These are phyloP conservation scores for Suaeda aralocaspica DNA, from an alignment of 148 eudicot species.

Conservation along the genomic window DNA sequence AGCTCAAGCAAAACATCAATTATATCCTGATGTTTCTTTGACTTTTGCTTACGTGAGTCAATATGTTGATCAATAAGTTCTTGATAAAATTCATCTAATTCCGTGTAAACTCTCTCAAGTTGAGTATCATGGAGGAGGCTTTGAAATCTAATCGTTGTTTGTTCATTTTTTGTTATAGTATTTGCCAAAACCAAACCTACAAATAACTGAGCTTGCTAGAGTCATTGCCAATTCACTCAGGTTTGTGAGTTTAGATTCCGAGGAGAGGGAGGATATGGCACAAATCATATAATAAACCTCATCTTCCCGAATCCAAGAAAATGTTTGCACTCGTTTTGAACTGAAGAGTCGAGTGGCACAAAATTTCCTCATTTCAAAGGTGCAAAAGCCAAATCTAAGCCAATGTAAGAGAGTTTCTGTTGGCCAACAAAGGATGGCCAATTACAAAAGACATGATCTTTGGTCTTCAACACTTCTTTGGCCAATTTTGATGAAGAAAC, in stretches of 20 bases:
- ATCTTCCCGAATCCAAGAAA: slow-evolving; percentile 18
- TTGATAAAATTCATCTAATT: slow-evolving; percentile 9
- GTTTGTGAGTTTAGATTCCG: background rate
- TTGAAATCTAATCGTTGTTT: background rate
- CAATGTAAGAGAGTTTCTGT: slow-evolving; percentile 22
- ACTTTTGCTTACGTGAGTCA: background rate
- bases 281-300: slow-evolving; percentile 21
- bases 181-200: slow-evolving; percentile 15
- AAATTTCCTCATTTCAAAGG: slow-evolving; percentile 27
- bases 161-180: background rate
- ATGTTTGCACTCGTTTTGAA: slow-evolving; percentile 23
- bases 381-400: slow-evolving; percentile 14
- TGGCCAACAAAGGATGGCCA: slow-evolving; percentile 8
- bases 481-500: slow-evolving; percentile 20
- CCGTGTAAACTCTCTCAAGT: slow-evolving; percentile 1
- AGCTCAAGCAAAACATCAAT: slow-evolving; percentile 17
- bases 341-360: slow-evolving; percentile 19
- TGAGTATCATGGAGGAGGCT: background rate
- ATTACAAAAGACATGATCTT: slow-evolving; percentile 21
- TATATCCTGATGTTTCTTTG: slow-evolving; percentile 9
- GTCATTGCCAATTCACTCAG: slow-evolving; percentile 2
- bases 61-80: slow-evolving; percentile 6
- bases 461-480: slow-evolving; percentile 22
- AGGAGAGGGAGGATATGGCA: background rate
- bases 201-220: slow-evolving; percentile 13